Conservation (phyloP, 208 protist species). For the Leishmania tropica region DNA sequence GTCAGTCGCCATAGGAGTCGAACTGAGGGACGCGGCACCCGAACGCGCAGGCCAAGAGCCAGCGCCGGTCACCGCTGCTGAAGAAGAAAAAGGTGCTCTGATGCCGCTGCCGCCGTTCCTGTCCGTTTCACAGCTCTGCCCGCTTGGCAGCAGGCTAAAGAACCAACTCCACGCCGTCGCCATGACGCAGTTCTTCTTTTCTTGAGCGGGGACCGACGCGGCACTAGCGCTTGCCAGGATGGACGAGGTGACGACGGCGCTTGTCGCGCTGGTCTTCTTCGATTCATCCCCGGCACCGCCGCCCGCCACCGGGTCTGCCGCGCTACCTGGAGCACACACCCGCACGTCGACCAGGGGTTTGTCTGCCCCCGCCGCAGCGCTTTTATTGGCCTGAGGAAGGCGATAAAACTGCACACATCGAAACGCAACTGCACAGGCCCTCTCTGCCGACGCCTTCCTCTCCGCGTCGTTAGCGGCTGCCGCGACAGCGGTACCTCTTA, state of each 20-base stretch:
- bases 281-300: background rate
- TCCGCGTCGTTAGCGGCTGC: background rate
- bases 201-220: background rate
- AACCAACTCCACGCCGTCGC: slow-evolving; percentile 32
- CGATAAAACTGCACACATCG: slow-evolving; percentile 24
- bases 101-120: background rate
- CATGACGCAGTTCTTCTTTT: slow-evolving; percentile 8
- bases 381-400: background rate
- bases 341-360: slow-evolving; percentile 8
- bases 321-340: background rate
- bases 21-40: background rate
- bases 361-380: background rate
- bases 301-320: background rate
- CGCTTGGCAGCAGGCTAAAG: slow-evolving; percentile 4
- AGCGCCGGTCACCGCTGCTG: background rate
- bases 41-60: slow-evolving; percentile 7
- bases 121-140: background rate
- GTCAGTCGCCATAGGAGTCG: background rate
- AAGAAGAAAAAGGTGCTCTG: background rate
- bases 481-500: background rate
- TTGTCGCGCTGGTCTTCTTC: background rate
- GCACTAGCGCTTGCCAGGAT: background rate
- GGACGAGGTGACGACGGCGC: background rate
- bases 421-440: slow-evolving; percentile 16
- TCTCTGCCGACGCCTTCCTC: slow-evolving; percentile 19